Evolutionary conservation across 208 protist species (phyloP), one percentile per base, ranked within the genome.

Genomic region (Acanthamoeba castellanii): DNA sequence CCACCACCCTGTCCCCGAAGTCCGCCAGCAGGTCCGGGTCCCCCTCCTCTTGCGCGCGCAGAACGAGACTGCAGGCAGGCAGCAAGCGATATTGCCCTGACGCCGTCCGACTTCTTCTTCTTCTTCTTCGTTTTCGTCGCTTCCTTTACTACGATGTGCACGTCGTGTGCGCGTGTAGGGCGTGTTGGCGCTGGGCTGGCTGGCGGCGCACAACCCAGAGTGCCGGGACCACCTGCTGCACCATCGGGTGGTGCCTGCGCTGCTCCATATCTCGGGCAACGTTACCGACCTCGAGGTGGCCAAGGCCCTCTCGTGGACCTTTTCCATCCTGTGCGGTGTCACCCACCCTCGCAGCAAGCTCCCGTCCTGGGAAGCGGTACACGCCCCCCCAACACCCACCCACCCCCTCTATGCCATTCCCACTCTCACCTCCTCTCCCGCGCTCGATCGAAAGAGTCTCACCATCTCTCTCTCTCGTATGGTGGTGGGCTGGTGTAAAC

Each of bases 311-410:
- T 59, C 42, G 27, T 92, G 87, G 87, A 70, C 57, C 45, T 92
- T 92, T 27, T 81, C 64, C 27, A 57, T 92, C 7, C 68, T 92
- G 5, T 72, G 64, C 20, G 87, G 87, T 2, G 87, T 92, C 18
- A 92, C 87, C 37, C 87, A 92, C 42, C 57, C 87, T 18, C 32
- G 87, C 34, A 70, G 30, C 68, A 92, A 78, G 78, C 78, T 87
- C 32, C 78, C 78, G 7, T 27, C 78, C 47, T 87, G 78, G 78
- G 78, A 87, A 25, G 47, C 47, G 78, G 78, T 87, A 61, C 4
- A 11, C 1, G 7, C 68, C 37, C 78, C 45, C 20, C 11, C 47
- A 11, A 52, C 11, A 87, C 57, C 8, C 78, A 27, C 30, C 30
- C 7, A 30, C 9, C 32, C 2, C 78, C 20, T n/a, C 37, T 22